Evolutionary conservation across 2,329 filamentous ascomycete genomes (phyloP), one percentile per base, ranked within the genome.

Genomic region (Trichoderma brevicompactum): DNA sequence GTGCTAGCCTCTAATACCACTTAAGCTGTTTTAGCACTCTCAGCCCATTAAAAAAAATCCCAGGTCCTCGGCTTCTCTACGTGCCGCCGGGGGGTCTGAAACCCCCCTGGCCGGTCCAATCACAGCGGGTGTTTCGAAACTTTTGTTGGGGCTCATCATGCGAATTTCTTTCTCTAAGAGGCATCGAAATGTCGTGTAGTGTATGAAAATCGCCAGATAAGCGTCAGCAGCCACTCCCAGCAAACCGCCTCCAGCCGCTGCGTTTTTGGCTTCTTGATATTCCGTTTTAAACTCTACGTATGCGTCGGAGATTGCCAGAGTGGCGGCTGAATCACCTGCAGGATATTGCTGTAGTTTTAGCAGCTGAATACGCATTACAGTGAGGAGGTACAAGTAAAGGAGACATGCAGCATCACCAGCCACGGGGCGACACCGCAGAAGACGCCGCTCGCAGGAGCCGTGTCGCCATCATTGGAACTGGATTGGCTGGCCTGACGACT

Each of bases 391-490:
- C 23, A 2, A 28, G 23, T 28, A 12, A 12, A 15, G 10, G 38
- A 38, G 50, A 8, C 10, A 60, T 60, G 56, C 56, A 49, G 55
- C 44, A 9, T 48, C 23, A 17, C 17, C 36, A 19, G 46, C 9
- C 36, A 34, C 38, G 15, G 13, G 12, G 19, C 34, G 36, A 38
- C 34, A 1, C 23, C 23, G 23, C 7, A 13, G 12, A 13, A 19
- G 36, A 38, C 34, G 2, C 23, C 23, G 23, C 7, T 32, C 28
- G 5, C 4, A 56, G 50, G 52, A 65, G 64, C 7, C 67, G 66
- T 1, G 74, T 76, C 28, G 78, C 78, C 64, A 70, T 79, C 46
- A 69, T 79, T 36, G 78, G 78, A 9, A 78, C 76, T 1, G 78
- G 78, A 1, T 63, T 79, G 10, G 76, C 78, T 12, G 78, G 78